Percentiles rank a stretch among this genome's conserved stretches.
phyloP scores from a whole-genome alignment of 768 basidiomycete species.

The Leccinum olivaceopallidum region DNA sequence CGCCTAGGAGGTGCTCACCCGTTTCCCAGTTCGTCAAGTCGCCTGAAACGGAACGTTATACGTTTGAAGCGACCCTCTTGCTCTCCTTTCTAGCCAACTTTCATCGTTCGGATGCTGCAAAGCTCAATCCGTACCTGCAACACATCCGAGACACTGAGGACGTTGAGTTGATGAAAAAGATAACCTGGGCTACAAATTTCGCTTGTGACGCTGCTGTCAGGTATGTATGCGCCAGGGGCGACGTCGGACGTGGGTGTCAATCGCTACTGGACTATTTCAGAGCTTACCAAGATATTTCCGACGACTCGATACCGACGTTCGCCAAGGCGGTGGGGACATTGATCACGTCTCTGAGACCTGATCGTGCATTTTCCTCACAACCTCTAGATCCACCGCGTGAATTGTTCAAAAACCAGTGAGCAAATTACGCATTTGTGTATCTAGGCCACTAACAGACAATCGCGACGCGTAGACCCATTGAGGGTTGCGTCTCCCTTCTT shows the following conservation, averaged over 20 bases:
- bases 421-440: no score
- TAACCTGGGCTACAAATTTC: slow-evolving; percentile 57
- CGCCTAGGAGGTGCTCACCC: neutral
- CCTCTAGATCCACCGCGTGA: slow-evolving; percentile 50
- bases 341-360: slow-evolving; percentile 52
- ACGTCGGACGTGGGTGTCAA: neutral
- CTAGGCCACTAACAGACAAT: no score
- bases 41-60: slow-evolving; percentile 52
- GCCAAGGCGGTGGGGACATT: slow-evolving; percentile 52
- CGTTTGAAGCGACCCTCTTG: slow-evolving; percentile 60
- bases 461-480: no score
- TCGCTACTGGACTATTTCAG: slow-evolving; percentile 32
- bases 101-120: slow-evolving; percentile 71
- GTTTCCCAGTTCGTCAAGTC: slow-evolving; percentile 52
- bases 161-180: slow-evolving; percentile 51
- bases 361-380: slow-evolving; percentile 49
- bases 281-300: slow-evolving; percentile 54
- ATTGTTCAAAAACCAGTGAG: slow-evolving; percentile 41
- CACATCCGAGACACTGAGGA: slow-evolving; percentile 50
- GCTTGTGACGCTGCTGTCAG: slow-evolving; percentile 51
- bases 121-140: slow-evolving; percentile 64
- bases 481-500: slow-evolving; percentile 57
- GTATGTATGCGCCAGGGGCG: slow-evolving; percentile 35
- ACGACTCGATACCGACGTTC: slow-evolving; percentile 54
- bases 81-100: slow-evolving; percentile 68